A percentile compares a stretch with the other conserved stretches of the same genome.
Evolutionary conservation across 2,329 filamentous ascomycete species (phyloP).

Genomic region (Paracorniculantispora psalliotae): DNA sequence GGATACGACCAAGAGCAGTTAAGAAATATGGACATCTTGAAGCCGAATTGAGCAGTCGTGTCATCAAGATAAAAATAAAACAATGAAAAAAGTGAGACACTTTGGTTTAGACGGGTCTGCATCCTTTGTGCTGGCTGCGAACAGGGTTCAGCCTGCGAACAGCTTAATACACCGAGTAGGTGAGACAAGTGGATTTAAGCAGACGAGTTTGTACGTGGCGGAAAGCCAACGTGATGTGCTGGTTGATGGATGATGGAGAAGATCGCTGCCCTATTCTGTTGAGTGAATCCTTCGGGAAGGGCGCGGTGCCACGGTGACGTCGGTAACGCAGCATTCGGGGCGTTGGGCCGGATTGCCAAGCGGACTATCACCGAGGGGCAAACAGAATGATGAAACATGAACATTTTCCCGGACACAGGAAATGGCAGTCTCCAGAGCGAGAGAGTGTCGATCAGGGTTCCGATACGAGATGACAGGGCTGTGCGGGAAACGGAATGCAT

Average conservation of each 20-base stretch:
- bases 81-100: not conserved
- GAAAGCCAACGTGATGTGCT: not conserved
- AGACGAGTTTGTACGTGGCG: too few relatives aligned
- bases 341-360: not conserved
- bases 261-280: not conserved
- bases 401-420: not conserved
- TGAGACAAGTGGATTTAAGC: too few relatives aligned
- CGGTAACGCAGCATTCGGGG: conserved; percentile 2
- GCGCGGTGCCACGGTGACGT: not conserved
- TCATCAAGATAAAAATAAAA: not conserved
- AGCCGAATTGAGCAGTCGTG: not conserved
- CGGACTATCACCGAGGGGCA: not conserved
- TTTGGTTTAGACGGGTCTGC: not conserved
- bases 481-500: not conserved
- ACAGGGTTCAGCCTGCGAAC: too few relatives aligned
- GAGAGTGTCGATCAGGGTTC: not conserved
- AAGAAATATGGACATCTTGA: not conserved
- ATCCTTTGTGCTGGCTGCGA: not conserved
- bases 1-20: conserved; percentile 17
- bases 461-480: not conserved
- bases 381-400: not conserved
- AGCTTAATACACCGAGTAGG: too few relatives aligned
- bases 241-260: not conserved
- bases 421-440: not conserved
- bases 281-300: not conserved